These are phyloP conservation scores for Boletus vinaceobasis DNA, from an alignment of 768 basidiomycete genomes.

Conservation along the genomic window DNA sequence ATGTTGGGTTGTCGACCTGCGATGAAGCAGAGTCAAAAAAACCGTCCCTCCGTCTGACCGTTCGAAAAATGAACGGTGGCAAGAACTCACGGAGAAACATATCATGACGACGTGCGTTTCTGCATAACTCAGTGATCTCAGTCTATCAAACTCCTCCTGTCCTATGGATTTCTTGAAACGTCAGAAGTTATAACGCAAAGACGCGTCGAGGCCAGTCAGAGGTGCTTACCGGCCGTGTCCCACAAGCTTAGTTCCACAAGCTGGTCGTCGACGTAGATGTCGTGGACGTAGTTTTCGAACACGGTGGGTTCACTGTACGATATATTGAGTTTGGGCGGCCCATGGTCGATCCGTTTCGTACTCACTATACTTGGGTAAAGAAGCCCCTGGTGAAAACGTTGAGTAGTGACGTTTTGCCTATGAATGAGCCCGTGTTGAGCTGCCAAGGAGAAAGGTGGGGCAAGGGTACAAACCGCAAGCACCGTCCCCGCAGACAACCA, in stretches of 20 bases:
- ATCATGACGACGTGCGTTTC: slow-evolving; percentile 96
- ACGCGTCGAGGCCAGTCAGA: background rate
- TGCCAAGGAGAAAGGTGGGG: slow-evolving; percentile 2
- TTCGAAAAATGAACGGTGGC: background rate
- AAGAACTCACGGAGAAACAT: slow-evolving; percentile 78
- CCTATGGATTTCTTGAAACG: slow-evolving; percentile 48
- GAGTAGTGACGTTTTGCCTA: slow-evolving; percentile 79
- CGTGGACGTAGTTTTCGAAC: slow-evolving; percentile 96
- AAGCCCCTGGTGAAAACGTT: slow-evolving; percentile 90
- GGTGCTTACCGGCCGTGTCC: slow-evolving; percentile 86
- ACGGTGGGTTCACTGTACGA: slow-evolving; percentile 79
- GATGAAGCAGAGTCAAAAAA: background rate
- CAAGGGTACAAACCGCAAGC: slow-evolving; percentile 64
- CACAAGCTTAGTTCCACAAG: slow-evolving; percentile 88
- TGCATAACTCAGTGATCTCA: slow-evolving; percentile 92
- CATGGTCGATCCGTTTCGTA: slow-evolving; percentile 5
- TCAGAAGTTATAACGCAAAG: slow-evolving; percentile 24
- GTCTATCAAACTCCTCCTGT: slow-evolving; percentile 92
- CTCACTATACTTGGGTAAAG: slow-evolving; percentile 93
- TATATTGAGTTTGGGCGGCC: background rate
- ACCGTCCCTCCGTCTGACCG: background rate
- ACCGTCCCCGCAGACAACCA: slow-evolving; percentile 95
- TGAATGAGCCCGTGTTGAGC: slow-evolving; percentile 11
- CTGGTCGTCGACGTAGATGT: slow-evolving; percentile 82
- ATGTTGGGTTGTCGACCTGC: slow-evolving; percentile 91